Base-by-base conservation (phyloP, 805 yeast species). In the Citeromyces nyonsensis region DNA sequence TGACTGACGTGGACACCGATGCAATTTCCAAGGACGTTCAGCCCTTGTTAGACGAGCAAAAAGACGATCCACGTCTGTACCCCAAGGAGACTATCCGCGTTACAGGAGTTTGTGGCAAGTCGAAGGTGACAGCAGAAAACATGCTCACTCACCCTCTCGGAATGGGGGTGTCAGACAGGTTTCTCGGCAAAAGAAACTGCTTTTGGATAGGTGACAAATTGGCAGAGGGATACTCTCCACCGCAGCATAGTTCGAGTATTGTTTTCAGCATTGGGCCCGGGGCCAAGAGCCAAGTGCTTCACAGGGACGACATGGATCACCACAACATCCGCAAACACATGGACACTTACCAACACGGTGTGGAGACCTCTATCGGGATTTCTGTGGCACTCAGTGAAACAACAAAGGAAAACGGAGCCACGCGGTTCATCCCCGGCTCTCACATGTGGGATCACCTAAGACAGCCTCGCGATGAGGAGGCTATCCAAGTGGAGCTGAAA, bases 341-440 rank as follows among this genome's bases (percentile, higher is more conserved):
- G 10, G 45, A 43, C 22, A 27, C 35, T 14, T 47, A 38, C 31
- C 35, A 34, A 5, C 40, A 36, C 15, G 48, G 49, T 5, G 14
- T 35, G 5, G 52, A 47, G 30, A 36, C 49, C 14, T 36, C 40
- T 13, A 30, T 47, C 9, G 52, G 52, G 3, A 33, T 35, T 10
- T 36, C 39, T 25, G 38, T 47, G 6, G 50, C 41, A 4, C 38
- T 45, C 28, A 36, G 41, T 14, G 32, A 32, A 25, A 36, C 44
- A 11, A 44, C 42, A 15, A 45, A 39, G 28, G 43, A 30, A 12
- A 51, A 49, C 36, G 56, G 54, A 3, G 53, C 51, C 12, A 51
- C 56, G 3, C 39, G 54, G 31, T 47, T 49, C 29, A 45, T 52
- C 25, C 48, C 53, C 3, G 57, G 57, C 5, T 51, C 57, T n/a